A percentile compares a stretch with the other conserved stretches of the same genome.
phyloP scores from a whole-genome alignment of 768 basidiomycete species.

The Boletus huronensis region DNA sequence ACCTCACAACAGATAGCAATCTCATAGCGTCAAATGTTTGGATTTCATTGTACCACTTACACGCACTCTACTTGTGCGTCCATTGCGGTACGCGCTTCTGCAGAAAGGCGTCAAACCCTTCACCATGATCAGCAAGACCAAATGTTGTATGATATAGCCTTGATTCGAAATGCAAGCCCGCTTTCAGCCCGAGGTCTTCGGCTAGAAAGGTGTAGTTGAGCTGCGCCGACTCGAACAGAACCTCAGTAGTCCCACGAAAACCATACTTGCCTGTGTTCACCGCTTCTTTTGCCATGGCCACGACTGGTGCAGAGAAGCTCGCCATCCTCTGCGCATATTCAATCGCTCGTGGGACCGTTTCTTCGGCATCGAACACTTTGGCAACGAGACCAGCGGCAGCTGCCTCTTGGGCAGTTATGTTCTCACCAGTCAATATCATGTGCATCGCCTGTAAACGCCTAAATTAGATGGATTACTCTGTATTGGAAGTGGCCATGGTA shows the following conservation, averaged over 20 bases:
- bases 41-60: background rate
- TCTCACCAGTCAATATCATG: constrained; percentile 49
- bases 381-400: constrained; percentile 46
- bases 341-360: constrained; percentile 44
- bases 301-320: constrained; percentile 28
- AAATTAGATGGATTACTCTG: background rate
- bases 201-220: constrained; percentile 28
- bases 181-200: constrained; percentile 42
- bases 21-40: background rate
- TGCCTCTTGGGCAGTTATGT: constrained; percentile 44
- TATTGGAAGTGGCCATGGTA: background rate
- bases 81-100: constrained; percentile 44
- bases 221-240: background rate
- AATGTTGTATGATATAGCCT: constrained; percentile 50
- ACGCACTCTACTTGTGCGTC: constrained; percentile 35
- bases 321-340: constrained; percentile 37
- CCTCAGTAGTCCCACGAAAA: background rate
- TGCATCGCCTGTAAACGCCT: constrained; percentile 45
- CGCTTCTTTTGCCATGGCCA: constrained; percentile 47
- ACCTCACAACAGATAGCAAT: background rate
- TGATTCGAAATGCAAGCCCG: constrained; percentile 46
- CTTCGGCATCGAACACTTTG: constrained; percentile 38
- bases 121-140: constrained; percentile 44
- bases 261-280: constrained; percentile 40
- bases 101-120: constrained; percentile 49